phyloP scores from a whole-genome alignment of 176 grass and related monocot genomes.

The Avena insularis region DNA sequence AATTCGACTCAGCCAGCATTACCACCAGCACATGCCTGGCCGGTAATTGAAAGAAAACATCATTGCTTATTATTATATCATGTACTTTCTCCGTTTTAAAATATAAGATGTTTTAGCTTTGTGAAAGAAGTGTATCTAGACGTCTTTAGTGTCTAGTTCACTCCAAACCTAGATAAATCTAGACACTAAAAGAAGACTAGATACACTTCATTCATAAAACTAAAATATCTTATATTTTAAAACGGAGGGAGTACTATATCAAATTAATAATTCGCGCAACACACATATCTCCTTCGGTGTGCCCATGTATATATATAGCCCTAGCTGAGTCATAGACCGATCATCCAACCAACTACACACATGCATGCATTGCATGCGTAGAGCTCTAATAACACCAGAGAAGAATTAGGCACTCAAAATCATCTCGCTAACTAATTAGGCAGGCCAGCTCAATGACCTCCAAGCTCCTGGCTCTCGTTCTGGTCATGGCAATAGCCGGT shows the following conservation, averaged over 20 bases:
- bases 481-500: slow-evolving; percentile 9
- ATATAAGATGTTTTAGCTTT: too few species aligned
- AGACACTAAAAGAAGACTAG: too few species aligned
- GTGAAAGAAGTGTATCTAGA: too few species aligned
- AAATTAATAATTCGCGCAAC: neutral
- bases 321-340: neutral
- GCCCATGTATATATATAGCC: slow-evolving; percentile 5
- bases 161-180: too few species aligned
- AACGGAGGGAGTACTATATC: too few species aligned
- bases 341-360: neutral
- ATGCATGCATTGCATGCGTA: neutral
- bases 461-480: neutral
- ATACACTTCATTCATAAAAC: too few species aligned
- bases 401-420: neutral
- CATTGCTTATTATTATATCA: neutral
- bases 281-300: neutral
- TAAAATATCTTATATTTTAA: too few species aligned
- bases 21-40: neutral
- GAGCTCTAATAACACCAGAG: neutral
- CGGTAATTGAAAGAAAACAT: neutral
- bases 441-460: slow-evolving; percentile 2
- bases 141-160: too few species aligned
- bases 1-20: slow-evolving; percentile 13
- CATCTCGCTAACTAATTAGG: neutral
- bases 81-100: too few species aligned